phyloP scores from a whole-genome alignment of 768 basidiomycete species.

The Cystofilobasidium capitatum region DNA sequence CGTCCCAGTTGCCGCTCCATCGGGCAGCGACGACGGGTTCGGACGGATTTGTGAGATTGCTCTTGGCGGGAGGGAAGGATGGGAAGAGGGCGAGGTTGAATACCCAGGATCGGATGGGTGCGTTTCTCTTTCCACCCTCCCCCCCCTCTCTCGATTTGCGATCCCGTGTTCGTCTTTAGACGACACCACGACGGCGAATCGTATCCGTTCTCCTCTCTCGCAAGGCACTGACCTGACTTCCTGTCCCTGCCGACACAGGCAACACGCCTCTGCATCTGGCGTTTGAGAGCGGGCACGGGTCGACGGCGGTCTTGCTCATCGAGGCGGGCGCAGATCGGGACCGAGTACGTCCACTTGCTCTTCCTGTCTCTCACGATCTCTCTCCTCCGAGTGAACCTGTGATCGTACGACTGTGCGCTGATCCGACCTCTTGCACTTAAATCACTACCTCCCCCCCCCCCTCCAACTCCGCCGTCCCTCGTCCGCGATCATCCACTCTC shows the following conservation, averaged over 20 bases:
- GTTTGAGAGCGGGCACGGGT: constrained; percentile 90
- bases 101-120: constrained; percentile 45
- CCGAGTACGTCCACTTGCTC: constrained; percentile 51
- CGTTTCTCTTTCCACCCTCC: constrained; percentile 19
- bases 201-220: background rate
- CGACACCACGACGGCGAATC: no score
- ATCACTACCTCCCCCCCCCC: background rate
- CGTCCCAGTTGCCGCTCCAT: constrained; percentile 89
- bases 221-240: constrained; percentile 29
- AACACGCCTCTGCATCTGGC: constrained; percentile 95
- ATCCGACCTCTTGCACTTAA: no score
- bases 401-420: no score
- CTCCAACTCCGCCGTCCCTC: background rate
- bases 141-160: background rate
- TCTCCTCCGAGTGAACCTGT: no score
- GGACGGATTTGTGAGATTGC: constrained; percentile 71
- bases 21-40: constrained; percentile 94
- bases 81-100: constrained; percentile 67
- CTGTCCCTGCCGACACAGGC: constrained; percentile 45
- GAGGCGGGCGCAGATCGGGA: constrained; percentile 90
- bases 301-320: constrained; percentile 79
- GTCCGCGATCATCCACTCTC: background rate
- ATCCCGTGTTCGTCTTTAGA: no score
- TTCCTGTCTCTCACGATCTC: background rate
- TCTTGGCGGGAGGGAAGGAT: constrained; percentile 49